Percentiles rank a stretch among this genome's conserved stretches.
phyloP scores from a whole-genome alignment of 2,329 filamentous ascomycete species.

The Trichoderma asperellum region DNA sequence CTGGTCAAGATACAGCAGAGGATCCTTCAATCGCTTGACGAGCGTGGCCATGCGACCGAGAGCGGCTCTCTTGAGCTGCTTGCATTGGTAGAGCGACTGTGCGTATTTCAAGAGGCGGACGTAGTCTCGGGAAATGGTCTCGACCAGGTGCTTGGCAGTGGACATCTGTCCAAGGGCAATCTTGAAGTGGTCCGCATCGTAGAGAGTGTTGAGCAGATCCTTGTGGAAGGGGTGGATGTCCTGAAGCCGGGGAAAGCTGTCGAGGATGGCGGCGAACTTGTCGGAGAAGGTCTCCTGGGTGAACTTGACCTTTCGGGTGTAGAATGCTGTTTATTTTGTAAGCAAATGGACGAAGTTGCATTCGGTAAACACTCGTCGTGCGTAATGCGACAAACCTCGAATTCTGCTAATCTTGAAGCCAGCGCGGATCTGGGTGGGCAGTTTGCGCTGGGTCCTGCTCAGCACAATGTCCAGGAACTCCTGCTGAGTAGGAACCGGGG shows the following conservation, averaged over 20 bases:
- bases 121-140: constrained; percentile 95
- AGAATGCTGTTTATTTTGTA: constrained; percentile 69
- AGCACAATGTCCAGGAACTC: constrained; percentile 98
- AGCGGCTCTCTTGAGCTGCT: constrained; percentile 94
- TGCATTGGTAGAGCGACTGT: constrained; percentile 97
- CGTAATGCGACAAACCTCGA: constrained; percentile 52
- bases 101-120: constrained; percentile 91
- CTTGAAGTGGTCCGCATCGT: constrained; percentile 96
- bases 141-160: constrained; percentile 93
- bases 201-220: constrained; percentile 88
- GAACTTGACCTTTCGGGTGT: constrained; percentile 97
- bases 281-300: constrained; percentile 96
- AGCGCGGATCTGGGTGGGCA: constrained; percentile 93
- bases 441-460: constrained; percentile 85
- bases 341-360: background rate
- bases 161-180: constrained; percentile 96
- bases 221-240: constrained; percentile 95
- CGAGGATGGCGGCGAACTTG: constrained; percentile 87
- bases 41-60: constrained; percentile 98
- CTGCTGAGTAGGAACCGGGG: constrained; percentile 86
- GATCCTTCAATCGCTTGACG: constrained; percentile 91
- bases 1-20: constrained; percentile 92
- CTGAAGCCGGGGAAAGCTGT: constrained; percentile 88
- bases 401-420: constrained; percentile 96
- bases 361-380: background rate